Base-by-base conservation (phyloP, 2,329 filamentous ascomycete genomes). In the Aureobasidium namibiae region DNA sequence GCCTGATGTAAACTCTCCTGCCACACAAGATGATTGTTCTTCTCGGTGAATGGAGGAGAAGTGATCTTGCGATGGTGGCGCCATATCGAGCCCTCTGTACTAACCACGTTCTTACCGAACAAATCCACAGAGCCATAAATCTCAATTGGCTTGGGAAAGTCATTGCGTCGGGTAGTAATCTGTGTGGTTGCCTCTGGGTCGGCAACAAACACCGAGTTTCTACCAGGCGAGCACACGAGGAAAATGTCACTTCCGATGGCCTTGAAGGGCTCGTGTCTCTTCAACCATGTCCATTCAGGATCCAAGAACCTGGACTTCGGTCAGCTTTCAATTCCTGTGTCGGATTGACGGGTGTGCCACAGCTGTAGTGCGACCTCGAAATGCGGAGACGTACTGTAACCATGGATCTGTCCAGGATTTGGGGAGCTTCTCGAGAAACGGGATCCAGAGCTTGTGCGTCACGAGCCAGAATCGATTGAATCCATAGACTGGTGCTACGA, bases 11-110 rank as follows among this genome's bases (percentile, higher is more conserved):
- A 75, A 1, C 81, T 78, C 68, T 89, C 85, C 9, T 73, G 74
- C 71, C 85, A 89, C 1, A 88, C 84, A 26, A 88, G 70, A 14
- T 79, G 77, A 60, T 89, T 86, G 70, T 90, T 92, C 73, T 81
- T 84, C 74, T 92, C 89, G 60, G 86, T 89, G 71, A 92, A 92
- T 4, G 83, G 83, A 0, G 87, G 83, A 29, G 85, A 82, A 0
- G 84, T 87, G 44, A 85, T 80, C 72, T 88, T 90, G 62, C 88
- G 82, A 69, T 92, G 88, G 72, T 82, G 79, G 33, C 84, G 84
- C 89, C 88, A 92, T 29, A 80, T 72, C 1, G 76, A 68, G 1
- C 88, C 88, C 70, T 92, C 88, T 2, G 85, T 84, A 0, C 83
- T 83, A 23, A 92, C 73, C 1, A 92, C 80, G 68, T 89, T 92